These are phyloP conservation scores for Pinus tabuliformis DNA, from an alignment of 75 land plant genomes.

Conservation along the genomic window DNA sequence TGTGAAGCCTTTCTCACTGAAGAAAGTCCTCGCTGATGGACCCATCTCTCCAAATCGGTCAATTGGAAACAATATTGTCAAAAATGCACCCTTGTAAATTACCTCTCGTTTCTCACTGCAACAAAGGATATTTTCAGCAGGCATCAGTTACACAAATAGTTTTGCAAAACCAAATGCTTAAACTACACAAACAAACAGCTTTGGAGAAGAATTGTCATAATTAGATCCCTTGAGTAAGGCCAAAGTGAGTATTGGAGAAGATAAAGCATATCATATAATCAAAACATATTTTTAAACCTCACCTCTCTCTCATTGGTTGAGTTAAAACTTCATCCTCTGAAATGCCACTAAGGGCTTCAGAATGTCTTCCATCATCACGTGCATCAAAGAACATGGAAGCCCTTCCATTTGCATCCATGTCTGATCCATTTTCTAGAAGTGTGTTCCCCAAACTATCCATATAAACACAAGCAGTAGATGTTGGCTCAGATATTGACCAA, in stretches of 20 bases:
- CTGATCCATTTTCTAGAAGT: constrained; percentile 12
- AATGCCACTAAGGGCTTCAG: constrained; percentile 20
- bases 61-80: constrained; percentile 81
- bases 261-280: not conserved
- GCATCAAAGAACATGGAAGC: constrained; percentile 34
- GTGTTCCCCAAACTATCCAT: constrained; percentile 47
- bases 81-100: constrained; percentile 68
- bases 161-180: not conserved
- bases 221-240: not conserved
- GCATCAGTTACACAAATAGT: constrained; percentile 1
- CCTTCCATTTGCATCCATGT: constrained; percentile 26
- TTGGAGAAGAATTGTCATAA: not conserved
- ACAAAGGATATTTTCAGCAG: not conserved
- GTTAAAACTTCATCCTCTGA: constrained; percentile 47
- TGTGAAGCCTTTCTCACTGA: constrained; percentile 76
- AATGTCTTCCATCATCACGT: constrained; percentile 38
- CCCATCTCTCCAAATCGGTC: constrained; percentile 95
- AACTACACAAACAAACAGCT: not conserved
- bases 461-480: constrained; percentile 73
- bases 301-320: constrained; percentile 81
- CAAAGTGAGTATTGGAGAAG: not conserved
- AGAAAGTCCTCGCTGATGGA: constrained; percentile 78
- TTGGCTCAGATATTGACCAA: constrained; percentile 88
- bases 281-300: not conserved
- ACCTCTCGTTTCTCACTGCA: constrained; percentile 84